phyloP scores from a whole-genome alignment of 2,329 filamentous ascomycete species.

The Exophiala sp. region DNA sequence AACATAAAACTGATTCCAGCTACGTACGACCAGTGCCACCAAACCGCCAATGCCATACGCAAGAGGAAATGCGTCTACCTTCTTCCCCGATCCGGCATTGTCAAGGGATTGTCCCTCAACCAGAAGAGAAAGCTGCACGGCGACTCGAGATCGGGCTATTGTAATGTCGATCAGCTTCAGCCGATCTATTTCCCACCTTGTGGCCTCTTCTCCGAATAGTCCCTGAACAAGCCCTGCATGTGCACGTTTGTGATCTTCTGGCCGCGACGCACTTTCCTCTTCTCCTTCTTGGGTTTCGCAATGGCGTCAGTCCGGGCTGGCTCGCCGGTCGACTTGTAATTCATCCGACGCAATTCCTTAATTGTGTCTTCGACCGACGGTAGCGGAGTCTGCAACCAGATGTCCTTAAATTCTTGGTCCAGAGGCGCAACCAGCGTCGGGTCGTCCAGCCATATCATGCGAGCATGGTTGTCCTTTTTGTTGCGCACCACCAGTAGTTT shows the following conservation, averaged over 20 bases:
- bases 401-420: slow-evolving; percentile 72
- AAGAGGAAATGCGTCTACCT: too few relatives aligned
- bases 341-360: slow-evolving; percentile 65
- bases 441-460: slow-evolving; percentile 85
- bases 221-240: slow-evolving; percentile 50
- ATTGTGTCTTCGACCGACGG: slow-evolving; percentile 69
- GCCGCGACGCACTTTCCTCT: slow-evolving; percentile 65
- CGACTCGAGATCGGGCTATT: too few relatives aligned
- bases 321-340: slow-evolving; percentile 78
- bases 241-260: slow-evolving; percentile 84
- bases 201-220: slow-evolving; percentile 23
- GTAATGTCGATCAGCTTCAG: too few relatives aligned
- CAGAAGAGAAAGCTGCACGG: too few relatives aligned
- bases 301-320: slow-evolving; percentile 55
- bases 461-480: slow-evolving; percentile 83
- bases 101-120: too few relatives aligned
- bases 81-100: too few relatives aligned
- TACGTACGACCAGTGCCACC: too few relatives aligned
- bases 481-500: slow-evolving; percentile 80
- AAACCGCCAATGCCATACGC: too few relatives aligned
- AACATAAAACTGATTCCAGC: too few relatives aligned
- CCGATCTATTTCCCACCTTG: slow-evolving; percentile 20
- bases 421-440: slow-evolving; percentile 67
- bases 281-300: slow-evolving; percentile 58
- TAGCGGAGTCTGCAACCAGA: slow-evolving; percentile 76